A percentile compares a stretch with the other conserved stretches of the same genome.
phyloP scores from a whole-genome alignment of 257 asterid genomes.

The Plectranthus barbatus region DNA sequence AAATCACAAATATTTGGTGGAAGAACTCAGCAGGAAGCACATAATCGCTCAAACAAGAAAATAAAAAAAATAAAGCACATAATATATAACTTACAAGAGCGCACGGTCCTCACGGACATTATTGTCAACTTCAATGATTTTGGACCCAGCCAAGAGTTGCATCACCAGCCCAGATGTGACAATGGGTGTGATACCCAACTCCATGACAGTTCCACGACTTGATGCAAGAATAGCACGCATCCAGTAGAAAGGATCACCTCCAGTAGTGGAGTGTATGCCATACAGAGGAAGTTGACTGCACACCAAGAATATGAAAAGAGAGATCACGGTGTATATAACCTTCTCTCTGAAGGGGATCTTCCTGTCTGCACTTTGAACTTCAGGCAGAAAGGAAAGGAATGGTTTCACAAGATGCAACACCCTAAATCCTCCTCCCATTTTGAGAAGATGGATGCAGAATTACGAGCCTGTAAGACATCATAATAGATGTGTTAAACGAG shows the following conservation, averaged over 20 bases:
- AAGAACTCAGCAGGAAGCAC: no score
- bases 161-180: slow-evolving; percentile 66
- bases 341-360: slow-evolving; percentile 63
- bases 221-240: slow-evolving; percentile 74
- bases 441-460: slow-evolving; percentile 4
- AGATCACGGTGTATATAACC: slow-evolving; percentile 50
- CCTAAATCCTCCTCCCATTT: slow-evolving; percentile 71
- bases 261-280: slow-evolving; percentile 67
- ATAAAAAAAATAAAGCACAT: neutral
- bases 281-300: slow-evolving; percentile 74
- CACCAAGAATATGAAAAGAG: slow-evolving; percentile 51
- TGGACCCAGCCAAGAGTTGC: slow-evolving; percentile 65
- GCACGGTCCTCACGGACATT: slow-evolving; percentile 72
- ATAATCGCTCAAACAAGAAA: neutral
- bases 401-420: slow-evolving; percentile 69
- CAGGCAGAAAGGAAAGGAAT: slow-evolving; percentile 55
- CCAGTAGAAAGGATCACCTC: slow-evolving; percentile 72
- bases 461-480: slow-evolving; percentile 21
- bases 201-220: slow-evolving; percentile 72
- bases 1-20: no score
- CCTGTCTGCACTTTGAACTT: slow-evolving; percentile 70
- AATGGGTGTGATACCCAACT: slow-evolving; percentile 66
- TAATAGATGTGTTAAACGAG: neutral
- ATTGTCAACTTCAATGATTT: slow-evolving; percentile 66
- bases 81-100: slow-evolving; percentile 41